A percentile compares a stretch with the other conserved stretches of the same genome.
Evolutionary conservation across 306 rosid genomes (phyloP).

Genomic region (Lupinus albus): DNA sequence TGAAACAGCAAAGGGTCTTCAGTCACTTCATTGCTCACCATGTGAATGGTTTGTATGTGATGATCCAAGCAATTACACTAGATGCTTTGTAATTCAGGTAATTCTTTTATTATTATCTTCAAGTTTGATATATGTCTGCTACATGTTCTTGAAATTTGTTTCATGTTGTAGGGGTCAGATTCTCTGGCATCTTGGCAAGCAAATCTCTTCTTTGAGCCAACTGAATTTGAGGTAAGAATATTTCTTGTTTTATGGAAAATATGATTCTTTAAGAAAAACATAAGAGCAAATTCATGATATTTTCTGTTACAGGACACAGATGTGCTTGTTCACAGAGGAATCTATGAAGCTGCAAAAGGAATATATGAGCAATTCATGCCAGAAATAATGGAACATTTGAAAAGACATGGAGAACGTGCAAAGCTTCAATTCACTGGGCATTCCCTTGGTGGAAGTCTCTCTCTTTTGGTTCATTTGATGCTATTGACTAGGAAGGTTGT

Average conservation of each 20-base stretch:
- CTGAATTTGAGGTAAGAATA: slow-evolving; percentile 78
- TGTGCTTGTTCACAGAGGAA: slow-evolving; percentile 88
- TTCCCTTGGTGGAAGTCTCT: slow-evolving; percentile 93
- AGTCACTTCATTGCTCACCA: slow-evolving; percentile 83
- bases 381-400: slow-evolving; percentile 68
- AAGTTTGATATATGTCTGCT: no score
- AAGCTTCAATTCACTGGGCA: slow-evolving; percentile 91
- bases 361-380: slow-evolving; percentile 86
- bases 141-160: slow-evolving; percentile 9
- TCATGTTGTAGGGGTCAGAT: slow-evolving; percentile 77
- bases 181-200: slow-evolving; percentile 94
- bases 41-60: slow-evolving; percentile 98
- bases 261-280: slow-evolving; percentile 10
- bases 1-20: slow-evolving; percentile 81
- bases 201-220: slow-evolving; percentile 91
- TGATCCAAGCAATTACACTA: slow-evolving; percentile 67
- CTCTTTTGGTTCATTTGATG: slow-evolving; percentile 90
- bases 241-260: background rate
- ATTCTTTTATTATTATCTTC: slow-evolving; percentile 5
- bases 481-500: slow-evolving; percentile 62
- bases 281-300: slow-evolving; percentile 16
- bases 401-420: slow-evolving; percentile 65
- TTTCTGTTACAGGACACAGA: slow-evolving; percentile 60
- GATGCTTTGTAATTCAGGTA: slow-evolving; percentile 93
- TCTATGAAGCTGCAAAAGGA: slow-evolving; percentile 95